These are phyloP conservation scores for Chaetomium sp. DNA, from an alignment of 2,329 filamentous ascomycete genomes.

Conservation along the genomic window DNA sequence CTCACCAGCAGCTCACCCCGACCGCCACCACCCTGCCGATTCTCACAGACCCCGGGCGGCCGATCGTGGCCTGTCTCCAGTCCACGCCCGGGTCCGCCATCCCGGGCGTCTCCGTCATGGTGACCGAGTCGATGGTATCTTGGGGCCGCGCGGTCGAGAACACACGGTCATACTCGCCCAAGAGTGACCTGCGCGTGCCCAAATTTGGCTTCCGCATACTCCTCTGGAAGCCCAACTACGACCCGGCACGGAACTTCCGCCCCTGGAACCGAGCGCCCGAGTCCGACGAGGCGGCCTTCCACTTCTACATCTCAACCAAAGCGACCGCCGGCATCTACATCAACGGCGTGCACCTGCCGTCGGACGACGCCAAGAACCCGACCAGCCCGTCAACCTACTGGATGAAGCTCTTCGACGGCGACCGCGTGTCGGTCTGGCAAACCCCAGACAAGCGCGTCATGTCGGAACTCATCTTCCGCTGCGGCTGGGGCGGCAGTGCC, in stretches of 20 bases:
- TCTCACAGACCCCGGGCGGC: constrained; percentile 31
- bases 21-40: constrained; percentile 32
- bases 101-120: constrained; percentile 53
- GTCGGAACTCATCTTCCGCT: constrained; percentile 42
- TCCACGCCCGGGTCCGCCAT: constrained; percentile 61
- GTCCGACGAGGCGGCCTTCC: constrained; percentile 48
- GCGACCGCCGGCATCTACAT: constrained; percentile 69
- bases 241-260: constrained; percentile 47
- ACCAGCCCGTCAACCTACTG: constrained; percentile 51
- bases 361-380: constrained; percentile 48
- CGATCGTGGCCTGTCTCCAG: constrained; percentile 57
- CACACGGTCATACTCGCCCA: constrained; percentile 58
- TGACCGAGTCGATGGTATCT: constrained; percentile 61
- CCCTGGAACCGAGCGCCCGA: constrained; percentile 47
- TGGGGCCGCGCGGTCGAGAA: constrained; percentile 71
- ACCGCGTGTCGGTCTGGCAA: constrained; percentile 67
- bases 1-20: constrained; percentile 15
- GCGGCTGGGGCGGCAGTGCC: constrained; percentile 51
- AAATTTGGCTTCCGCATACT: constrained; percentile 75
- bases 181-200: constrained; percentile 64
- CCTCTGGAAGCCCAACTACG: constrained; percentile 64
- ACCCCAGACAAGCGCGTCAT: constrained; percentile 35
- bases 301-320: constrained; percentile 73
- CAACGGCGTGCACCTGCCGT: constrained; percentile 62
- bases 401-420: constrained; percentile 69